A percentile compares a stretch with the other conserved stretches of the same genome.
phyloP scores from a whole-genome alignment of 106 monocot species.

The Apostasia ramifera region DNA sequence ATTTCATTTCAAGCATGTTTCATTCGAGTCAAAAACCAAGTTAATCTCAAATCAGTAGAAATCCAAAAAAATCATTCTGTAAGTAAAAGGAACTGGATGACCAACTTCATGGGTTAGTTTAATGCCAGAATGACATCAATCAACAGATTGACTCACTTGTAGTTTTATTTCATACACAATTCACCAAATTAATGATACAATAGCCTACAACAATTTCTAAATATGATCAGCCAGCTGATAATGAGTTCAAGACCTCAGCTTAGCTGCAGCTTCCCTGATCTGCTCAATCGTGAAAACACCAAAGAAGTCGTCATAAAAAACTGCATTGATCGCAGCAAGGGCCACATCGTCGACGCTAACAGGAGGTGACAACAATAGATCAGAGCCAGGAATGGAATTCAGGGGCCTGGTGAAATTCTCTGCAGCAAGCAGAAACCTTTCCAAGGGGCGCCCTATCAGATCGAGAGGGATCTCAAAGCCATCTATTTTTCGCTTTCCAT shows the following conservation, averaged over 20 bases:
- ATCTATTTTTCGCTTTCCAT: slow-evolving; percentile 69
- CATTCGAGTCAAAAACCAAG: no score
- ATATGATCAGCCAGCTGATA: no score
- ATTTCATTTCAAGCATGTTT: no score
- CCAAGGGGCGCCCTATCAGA: slow-evolving; percentile 63
- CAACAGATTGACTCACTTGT: no score
- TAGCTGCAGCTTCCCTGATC: slow-evolving; percentile 85
- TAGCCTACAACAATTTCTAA: no score
- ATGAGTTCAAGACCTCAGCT: slow-evolving; percentile 34
- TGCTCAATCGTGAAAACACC: slow-evolving; percentile 84
- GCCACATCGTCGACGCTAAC: slow-evolving; percentile 81
- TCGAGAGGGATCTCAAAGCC: slow-evolving; percentile 78
- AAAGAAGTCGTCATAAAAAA: slow-evolving; percentile 61
- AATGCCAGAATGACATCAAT: no score
- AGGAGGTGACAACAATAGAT: slow-evolving; percentile 67
- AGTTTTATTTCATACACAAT: no score
- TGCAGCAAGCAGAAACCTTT: slow-evolving; percentile 47
- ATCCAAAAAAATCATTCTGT: no score
- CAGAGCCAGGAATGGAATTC: slow-evolving; percentile 58
- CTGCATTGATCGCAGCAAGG: slow-evolving; percentile 51
- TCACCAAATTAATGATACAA: no score
- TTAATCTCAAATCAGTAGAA: no score
- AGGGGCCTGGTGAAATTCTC: slow-evolving; percentile 60
- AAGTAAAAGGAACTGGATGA: no score
- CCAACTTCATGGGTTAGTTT: no score